phyloP scores from a whole-genome alignment of 768 basidiomycete genomes.

The Leccinum fibrillosum region DNA sequence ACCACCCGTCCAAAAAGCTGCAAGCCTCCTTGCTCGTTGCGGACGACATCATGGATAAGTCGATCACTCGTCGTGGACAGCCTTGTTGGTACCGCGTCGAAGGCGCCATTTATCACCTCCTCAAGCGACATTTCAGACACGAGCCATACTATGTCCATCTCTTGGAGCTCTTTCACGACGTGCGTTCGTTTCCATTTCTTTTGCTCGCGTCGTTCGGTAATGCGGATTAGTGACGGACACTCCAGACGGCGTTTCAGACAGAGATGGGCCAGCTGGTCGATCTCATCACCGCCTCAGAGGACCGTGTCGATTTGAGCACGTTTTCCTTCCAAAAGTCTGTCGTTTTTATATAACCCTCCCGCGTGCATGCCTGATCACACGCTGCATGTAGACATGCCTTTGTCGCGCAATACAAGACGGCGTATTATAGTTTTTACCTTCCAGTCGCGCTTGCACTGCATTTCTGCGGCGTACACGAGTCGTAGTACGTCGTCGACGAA shows the following conservation, averaged over 20 bases:
- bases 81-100: slow-evolving; percentile 88
- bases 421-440: slow-evolving; percentile 55
- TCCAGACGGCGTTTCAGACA: slow-evolving; percentile 1
- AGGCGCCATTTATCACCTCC: slow-evolving; percentile 81
- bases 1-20: slow-evolving; percentile 28
- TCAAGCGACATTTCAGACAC: slow-evolving; percentile 81
- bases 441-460: slow-evolving; percentile 1
- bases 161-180: slow-evolving; percentile 89
- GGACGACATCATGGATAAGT: slow-evolving; percentile 65
- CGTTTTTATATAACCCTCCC: no score
- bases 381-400: neutral
- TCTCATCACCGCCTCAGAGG: neutral
- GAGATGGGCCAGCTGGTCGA: slow-evolving; percentile 5
- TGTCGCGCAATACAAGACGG: slow-evolving; percentile 24
- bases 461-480: slow-evolving; percentile 2
- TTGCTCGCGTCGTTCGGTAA: neutral
- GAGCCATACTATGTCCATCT: slow-evolving; percentile 86
- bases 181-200: slow-evolving; percentile 25
- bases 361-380: neutral
- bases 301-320: neutral
- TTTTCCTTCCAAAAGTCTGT: slow-evolving; percentile 3
- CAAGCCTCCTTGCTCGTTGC: slow-evolving; percentile 96
- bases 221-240: neutral
- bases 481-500: slow-evolving; percentile 42
- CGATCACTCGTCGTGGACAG: slow-evolving; percentile 90